Base-by-base conservation (phyloP, 2,329 filamentous ascomycete genomes). In the Seiridium unicorne region DNA sequence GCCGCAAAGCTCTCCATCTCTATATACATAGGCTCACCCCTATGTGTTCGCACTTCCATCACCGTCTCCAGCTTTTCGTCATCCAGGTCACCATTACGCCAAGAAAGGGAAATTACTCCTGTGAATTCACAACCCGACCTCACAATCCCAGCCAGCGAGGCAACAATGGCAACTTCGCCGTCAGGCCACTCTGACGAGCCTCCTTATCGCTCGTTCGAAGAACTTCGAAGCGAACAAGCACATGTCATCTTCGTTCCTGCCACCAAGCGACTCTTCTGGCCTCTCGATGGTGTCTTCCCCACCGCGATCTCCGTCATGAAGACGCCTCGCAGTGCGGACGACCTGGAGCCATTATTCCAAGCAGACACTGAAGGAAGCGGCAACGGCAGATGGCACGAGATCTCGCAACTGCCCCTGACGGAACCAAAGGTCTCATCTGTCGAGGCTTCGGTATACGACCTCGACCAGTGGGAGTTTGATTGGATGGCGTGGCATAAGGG, bases 381-480 rank as follows among this genome's bases (percentile, higher is more conserved):
- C 55, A 59, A 58, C 46, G 63, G 66, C 59, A 67, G 57, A 38
- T 71, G 67, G 65, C 68, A 71, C 58, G 60, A 66, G 55, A 66
- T 70, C 58, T 61, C 68, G 10, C 63, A 65, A 54, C 55, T 67
- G 40, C 65, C 69, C 26, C 53, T 71, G n/a, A 70, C 69, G 42
- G 65, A 69, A 51, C 68, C 68, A 53, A 70, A 69, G 60, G 65
- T 71, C 58, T 71, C 68, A 51, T 71, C 67, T 47, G 46, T 71
- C 35, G 57, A 63, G 55, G 66, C 60, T 44, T 63, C 55, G 26
- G 54, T 68, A 53, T 59, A 57, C 49, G 62, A 68, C 42, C 65
- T 70, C 55, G 61, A 69, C 26, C 49, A 64, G n/a, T 70, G 65
- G 63, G 66, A 70, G 57, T 49, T 13, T 31, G 49, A 64, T 51